Evolutionary conservation across 257 asterid species (phyloP).

Genomic region (Coffea canephora): DNA sequence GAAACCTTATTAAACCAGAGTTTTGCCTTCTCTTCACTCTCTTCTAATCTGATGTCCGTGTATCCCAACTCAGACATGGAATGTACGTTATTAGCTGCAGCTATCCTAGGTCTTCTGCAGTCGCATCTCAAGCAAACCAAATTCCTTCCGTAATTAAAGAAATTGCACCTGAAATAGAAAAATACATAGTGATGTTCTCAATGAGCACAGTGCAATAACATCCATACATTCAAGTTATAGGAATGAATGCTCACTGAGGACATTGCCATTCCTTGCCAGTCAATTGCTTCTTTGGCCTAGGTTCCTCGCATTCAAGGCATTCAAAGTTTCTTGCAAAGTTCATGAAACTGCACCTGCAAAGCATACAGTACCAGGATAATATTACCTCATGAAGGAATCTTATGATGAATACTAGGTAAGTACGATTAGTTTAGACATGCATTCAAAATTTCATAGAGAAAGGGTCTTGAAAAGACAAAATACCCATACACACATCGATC

Average conservation of each 20-base stretch:
- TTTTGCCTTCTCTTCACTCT: slow-evolving; percentile 40
- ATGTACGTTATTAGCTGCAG: slow-evolving; percentile 26
- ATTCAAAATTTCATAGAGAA: not conserved
- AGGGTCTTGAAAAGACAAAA: not conserved
- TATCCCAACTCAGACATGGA: slow-evolving; percentile 32
- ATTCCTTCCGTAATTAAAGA: slow-evolving; percentile 80
- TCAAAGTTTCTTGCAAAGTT: slow-evolving; percentile 82
- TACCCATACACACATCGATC: too few relatives aligned
- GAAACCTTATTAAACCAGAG: slow-evolving; percentile 34
- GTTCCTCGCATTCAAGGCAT: slow-evolving; percentile 93
- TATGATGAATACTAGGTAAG: not conserved
- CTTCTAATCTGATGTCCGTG: slow-evolving; percentile 23
- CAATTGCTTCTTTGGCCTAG: slow-evolving; percentile 66
- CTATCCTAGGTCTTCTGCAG: slow-evolving; percentile 57
- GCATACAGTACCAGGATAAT: slow-evolving; percentile 8
- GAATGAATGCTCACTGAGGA: slow-evolving; percentile 62
- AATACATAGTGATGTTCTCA: not conserved
- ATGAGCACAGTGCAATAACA: not conserved
- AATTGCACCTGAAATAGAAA: slow-evolving; percentile 57
- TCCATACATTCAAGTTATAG: slow-evolving; percentile 12
- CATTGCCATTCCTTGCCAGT: slow-evolving; percentile 97
- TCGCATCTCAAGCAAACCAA: slow-evolving; percentile 79
- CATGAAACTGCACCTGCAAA: slow-evolving; percentile 88
- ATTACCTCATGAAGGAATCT: not conserved
- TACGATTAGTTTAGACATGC: too few relatives aligned